Conservation (phyloP, 2,329 filamentous ascomycete species). For the Tolypocladium album region DNA sequence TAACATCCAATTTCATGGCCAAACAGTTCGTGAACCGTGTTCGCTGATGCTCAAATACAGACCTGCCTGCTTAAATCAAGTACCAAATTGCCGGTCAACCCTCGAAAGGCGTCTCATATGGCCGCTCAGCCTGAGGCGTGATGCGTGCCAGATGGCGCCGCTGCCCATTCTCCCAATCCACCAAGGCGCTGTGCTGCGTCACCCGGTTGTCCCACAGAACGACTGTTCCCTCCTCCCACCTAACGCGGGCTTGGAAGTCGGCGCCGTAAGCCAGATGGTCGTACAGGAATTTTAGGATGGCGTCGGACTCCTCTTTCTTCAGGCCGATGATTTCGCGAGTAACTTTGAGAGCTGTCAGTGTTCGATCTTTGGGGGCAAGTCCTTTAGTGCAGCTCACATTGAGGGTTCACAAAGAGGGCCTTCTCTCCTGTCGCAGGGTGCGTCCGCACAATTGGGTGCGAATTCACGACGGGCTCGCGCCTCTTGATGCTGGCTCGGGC, state of each 20-base stretch:
- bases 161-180: slow-evolving; percentile 74
- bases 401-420: slow-evolving; percentile 70
- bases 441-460: slow-evolving; percentile 70
- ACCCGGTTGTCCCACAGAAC: slow-evolving; percentile 83
- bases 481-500: slow-evolving; percentile 59
- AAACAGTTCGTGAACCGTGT: neutral
- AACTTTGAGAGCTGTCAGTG: slow-evolving; percentile 33
- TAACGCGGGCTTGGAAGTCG: slow-evolving; percentile 61
- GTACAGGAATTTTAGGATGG: slow-evolving; percentile 61
- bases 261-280: slow-evolving; percentile 42
- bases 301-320: slow-evolving; percentile 80
- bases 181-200: slow-evolving; percentile 65
- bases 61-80: neutral
- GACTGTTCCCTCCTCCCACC: slow-evolving; percentile 71
- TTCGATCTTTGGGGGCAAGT: neutral
- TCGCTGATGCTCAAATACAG: neutral
- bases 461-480: slow-evolving; percentile 62
- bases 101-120: slow-evolving; percentile 54
- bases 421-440: slow-evolving; percentile 80
- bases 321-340: slow-evolving; percentile 71
- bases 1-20: neutral
- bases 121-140: slow-evolving; percentile 71
- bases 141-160: slow-evolving; percentile 71
- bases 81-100: neutral
- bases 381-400: slow-evolving; percentile 45